Percentiles rank a stretch among this genome's conserved stretches.
phyloP scores from a whole-genome alignment of 1,139 yeast species.

The Pichia sp. region DNA sequence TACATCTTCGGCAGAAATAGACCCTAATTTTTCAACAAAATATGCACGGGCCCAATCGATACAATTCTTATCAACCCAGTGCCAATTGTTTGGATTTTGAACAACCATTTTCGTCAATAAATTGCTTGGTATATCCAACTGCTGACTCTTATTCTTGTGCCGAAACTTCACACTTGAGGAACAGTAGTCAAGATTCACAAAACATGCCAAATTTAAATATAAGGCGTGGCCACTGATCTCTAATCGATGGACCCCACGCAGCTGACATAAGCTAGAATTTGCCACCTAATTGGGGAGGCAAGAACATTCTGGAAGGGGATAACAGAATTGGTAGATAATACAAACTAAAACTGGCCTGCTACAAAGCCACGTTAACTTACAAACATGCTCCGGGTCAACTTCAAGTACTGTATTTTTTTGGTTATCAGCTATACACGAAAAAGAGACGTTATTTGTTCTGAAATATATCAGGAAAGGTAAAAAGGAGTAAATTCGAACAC shows the following conservation, averaged over 20 bases:
- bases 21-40: slow-evolving; percentile 53
- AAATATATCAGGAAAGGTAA: no score
- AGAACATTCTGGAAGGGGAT: not conserved
- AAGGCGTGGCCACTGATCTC: not conserved
- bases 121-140: no score
- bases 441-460: no score
- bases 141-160: not conserved
- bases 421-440: no score
- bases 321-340: no score
- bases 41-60: slow-evolving; percentile 83
- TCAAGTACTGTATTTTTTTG: no score
- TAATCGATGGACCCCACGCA: not conserved
- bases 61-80: slow-evolving; percentile 99
- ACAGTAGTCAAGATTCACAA: no score
- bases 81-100: slow-evolving; percentile 82
- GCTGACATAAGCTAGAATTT: not conserved
- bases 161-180: not conserved
- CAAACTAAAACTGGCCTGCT: no score
- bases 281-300: not conserved
- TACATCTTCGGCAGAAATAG: slow-evolving; percentile 36
- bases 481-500: no score
- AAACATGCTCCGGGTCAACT: no score
- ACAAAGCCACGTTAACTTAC: no score
- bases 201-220: no score
- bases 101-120: slow-evolving; percentile 47